phyloP scores from a whole-genome alignment of 2,329 filamentous ascomycete species.

The Xylaria sp. region DNA sequence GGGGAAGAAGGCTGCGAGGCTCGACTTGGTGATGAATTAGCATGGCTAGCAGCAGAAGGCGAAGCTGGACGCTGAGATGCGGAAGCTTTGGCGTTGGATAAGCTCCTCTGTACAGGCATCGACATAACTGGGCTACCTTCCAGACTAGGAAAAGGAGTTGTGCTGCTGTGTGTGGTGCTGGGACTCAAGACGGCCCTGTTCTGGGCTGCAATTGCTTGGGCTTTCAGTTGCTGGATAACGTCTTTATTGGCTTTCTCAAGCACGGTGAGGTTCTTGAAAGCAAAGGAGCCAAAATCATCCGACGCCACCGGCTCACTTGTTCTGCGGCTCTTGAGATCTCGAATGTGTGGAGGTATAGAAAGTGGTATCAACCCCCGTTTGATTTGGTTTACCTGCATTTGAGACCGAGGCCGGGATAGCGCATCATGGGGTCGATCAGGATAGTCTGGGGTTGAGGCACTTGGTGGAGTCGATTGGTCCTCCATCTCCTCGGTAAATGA shows the following conservation, averaged over 20 bases:
- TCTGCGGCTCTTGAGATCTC: conserved; percentile 86
- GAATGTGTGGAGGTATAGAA: conserved; percentile 95
- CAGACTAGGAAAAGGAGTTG: conserved; percentile 73
- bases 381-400: conserved; percentile 76
- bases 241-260: conserved; percentile 99
- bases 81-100: conserved; percentile 81
- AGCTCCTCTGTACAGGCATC: conserved; percentile 80
- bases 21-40: conserved; percentile 87
- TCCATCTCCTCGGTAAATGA: conserved; percentile 95
- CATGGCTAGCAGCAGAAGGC: conserved; percentile 80
- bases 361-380: conserved; percentile 94
- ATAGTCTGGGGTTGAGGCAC: conserved; percentile 78
- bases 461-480: conserved; percentile 82
- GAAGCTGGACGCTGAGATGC: conserved; percentile 79
- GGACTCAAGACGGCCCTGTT: conserved; percentile 62
- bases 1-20: conserved; percentile 84
- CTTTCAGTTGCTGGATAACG: conserved; percentile 93
- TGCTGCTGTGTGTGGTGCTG: conserved; percentile 53
- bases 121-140: conserved; percentile 88
- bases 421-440: conserved; percentile 93
- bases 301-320: conserved; percentile 88
- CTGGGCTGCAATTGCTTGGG: conserved; percentile 81
- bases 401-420: conserved; percentile 85
- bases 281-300: conserved; percentile 96
- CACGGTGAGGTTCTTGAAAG: conserved; percentile 96